A percentile compares a stretch with the other conserved stretches of the same genome.
Conservation (phyloP, 108 stramenopile species). For the Poteriospumella lacustris region DNA sequence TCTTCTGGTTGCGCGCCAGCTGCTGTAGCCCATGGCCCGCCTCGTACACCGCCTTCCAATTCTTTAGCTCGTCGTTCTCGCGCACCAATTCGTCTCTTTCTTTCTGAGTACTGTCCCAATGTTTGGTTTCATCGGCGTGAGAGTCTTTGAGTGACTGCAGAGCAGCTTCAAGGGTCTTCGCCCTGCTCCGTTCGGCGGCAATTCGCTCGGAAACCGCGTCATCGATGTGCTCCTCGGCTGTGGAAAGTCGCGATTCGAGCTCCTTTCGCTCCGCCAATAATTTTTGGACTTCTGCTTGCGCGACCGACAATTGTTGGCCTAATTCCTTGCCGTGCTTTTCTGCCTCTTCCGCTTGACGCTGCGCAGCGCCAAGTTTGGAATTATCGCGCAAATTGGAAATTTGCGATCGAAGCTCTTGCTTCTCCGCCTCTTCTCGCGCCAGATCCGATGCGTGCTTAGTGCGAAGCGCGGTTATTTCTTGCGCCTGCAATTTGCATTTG, state of each 20-base stretch:
- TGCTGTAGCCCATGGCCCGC: conserved; percentile 64
- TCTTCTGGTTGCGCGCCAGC: conserved; percentile 58
- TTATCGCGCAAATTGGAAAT: too few species aligned
- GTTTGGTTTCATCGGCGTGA: not conserved
- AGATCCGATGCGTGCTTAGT: too few species aligned
- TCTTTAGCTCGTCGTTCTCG: not conserved
- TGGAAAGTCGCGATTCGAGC: not conserved
- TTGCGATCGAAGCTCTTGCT: too few species aligned
- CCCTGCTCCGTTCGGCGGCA: not conserved
- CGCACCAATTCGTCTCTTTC: not conserved
- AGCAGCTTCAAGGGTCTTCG: not conserved
- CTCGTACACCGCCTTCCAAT: conserved; percentile 57
- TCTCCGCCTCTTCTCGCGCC: too few species aligned
- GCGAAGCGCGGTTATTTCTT: too few species aligned
- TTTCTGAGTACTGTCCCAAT: not conserved
- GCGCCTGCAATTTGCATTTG: too few species aligned
- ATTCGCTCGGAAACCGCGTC: not conserved
- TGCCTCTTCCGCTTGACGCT: too few species aligned
- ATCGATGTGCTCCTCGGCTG: not conserved
- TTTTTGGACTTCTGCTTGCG: too few species aligned
- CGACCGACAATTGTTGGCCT: too few species aligned
- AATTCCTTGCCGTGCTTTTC: too few species aligned
- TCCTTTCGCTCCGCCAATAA: not conserved
- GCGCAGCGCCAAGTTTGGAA: too few species aligned
- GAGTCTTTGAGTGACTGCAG: not conserved